Evolutionary conservation across 2,329 filamentous ascomycete species (phyloP).

Genomic region (Fusarium buharicum): DNA sequence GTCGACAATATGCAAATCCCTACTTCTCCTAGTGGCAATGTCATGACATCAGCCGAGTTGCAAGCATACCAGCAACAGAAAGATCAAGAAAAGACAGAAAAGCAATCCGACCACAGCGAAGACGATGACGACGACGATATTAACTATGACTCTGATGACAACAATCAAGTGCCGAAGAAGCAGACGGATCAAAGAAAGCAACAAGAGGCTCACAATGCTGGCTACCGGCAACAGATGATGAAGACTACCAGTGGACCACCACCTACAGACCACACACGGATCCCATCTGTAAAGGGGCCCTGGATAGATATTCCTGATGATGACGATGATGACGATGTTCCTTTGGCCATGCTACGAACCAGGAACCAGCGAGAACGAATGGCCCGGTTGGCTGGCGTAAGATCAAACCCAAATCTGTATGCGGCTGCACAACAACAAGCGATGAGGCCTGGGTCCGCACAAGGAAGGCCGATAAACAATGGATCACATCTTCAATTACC

Average conservation of each 20-base stretch:
- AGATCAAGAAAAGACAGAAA: constrained; percentile 8
- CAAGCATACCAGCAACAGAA: constrained; percentile 27
- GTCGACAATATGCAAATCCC: constrained; percentile 23
- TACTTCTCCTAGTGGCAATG: constrained; percentile 20
- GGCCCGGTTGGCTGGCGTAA: constrained; percentile 13
- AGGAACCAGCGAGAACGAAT: neutral
- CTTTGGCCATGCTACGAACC: constrained; percentile 24
- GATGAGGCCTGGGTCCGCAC: constrained; percentile 31
- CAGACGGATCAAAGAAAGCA: constrained; percentile 18
- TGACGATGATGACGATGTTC: constrained; percentile 22
- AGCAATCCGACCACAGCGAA: constrained; percentile 6
- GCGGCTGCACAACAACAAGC: constrained; percentile 23
- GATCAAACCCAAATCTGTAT: constrained; percentile 32
- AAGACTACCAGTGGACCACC: constrained; percentile 27
- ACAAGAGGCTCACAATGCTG: constrained; percentile 32
- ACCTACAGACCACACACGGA: constrained; percentile 4
- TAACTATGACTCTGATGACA: constrained; percentile 30
- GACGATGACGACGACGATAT: constrained; percentile 25
- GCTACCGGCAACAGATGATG: constrained; percentile 37
- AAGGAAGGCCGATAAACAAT: constrained; percentile 1
- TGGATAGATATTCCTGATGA: constrained; percentile 7
- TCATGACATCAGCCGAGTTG: constrained; percentile 31
- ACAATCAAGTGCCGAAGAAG: constrained; percentile 1
- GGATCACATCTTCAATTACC: constrained; percentile 19
- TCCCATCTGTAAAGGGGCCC: constrained; percentile 11